Base-by-base conservation (phyloP, 805 yeast species). In the Pichia nanzhaoensis region DNA sequence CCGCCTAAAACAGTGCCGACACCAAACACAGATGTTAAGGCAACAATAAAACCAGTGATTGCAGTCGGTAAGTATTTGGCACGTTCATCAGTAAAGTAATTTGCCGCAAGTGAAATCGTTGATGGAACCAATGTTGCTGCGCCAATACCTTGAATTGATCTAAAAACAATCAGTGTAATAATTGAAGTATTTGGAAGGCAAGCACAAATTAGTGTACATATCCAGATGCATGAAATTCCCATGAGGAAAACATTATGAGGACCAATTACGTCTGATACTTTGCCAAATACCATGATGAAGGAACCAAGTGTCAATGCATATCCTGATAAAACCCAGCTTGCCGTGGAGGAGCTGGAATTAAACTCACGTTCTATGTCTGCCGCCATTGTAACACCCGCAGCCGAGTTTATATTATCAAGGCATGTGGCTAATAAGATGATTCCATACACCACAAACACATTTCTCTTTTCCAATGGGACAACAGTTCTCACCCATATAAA, bases 141-240 rank as follows among this genome's bases (percentile, higher is more conserved):
- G n/a, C 67, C 62, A 10, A 70, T 53, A 7, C 77, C 77, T 52
- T 71, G 77, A 1, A 73, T 41, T 1, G 75, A 73, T 51, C 77
- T 58, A 37, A 73, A 63, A 0, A 71, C 64, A 42, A 70, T 66
- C 41, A 73, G 51, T 1, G 58, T 69, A 38, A 51, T 63, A 34
- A 69, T 45, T 10, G 65, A 56, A 13, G 60, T 60, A 22, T 44
- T 59, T 10, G 52, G 52, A 35, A 71, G 63, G 5, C 61, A 50
- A 0, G 72, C 75, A 50, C 60, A 51, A 5, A 71, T 52, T n/a
- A 71, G 52, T 5, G 65, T 41, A 58, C 51, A 53, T 5, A 58
- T n/a, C 39, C 51, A 37, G 41, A 57, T 39, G 10, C 46, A 16
- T 3, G 43, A 21, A 7, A 50, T 12, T 14, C 62, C 61, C 13